Evolutionary conservation across 2,329 filamentous ascomycete species (phyloP).

Genomic region (Aspergillus brasiliensis): DNA sequence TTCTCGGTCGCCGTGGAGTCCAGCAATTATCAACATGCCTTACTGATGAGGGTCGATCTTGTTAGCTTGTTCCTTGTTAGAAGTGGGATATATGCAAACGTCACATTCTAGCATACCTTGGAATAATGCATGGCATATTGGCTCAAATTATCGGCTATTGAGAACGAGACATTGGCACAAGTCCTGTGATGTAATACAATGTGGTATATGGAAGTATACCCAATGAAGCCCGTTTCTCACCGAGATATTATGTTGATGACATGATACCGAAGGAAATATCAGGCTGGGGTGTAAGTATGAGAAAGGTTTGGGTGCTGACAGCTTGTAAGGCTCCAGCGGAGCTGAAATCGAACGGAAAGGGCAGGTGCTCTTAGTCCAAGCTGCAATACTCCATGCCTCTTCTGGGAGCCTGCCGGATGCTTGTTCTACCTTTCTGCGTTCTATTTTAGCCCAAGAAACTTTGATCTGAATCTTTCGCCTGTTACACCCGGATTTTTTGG

Average conservation of each 20-base stretch:
- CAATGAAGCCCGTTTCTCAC: neutral
- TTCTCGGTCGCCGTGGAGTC: neutral
- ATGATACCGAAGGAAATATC: neutral
- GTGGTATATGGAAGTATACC: neutral
- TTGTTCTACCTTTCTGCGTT: too few species aligned
- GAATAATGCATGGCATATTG: neutral
- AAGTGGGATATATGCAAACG: neutral
- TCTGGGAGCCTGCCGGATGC: neutral
- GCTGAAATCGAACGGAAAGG: neutral
- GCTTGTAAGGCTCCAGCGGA: neutral
- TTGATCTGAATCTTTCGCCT: too few species aligned
- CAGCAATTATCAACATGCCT: neutral
- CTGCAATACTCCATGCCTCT: neutral
- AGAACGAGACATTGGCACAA: neutral
- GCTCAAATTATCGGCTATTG: neutral
- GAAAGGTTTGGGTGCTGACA: neutral
- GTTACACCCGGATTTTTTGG: too few species aligned
- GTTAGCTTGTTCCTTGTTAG: neutral
- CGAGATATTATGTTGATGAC: neutral
- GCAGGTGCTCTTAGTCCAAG: constrained; percentile 5
- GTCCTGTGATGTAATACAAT: neutral
- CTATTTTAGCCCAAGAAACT: too few species aligned
- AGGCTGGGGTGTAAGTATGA: neutral
- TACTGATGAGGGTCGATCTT: neutral
- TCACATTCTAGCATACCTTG: neutral